Conservation (phyloP, 2,329 filamentous ascomycete genomes). For the Penicillium decumbens region DNA sequence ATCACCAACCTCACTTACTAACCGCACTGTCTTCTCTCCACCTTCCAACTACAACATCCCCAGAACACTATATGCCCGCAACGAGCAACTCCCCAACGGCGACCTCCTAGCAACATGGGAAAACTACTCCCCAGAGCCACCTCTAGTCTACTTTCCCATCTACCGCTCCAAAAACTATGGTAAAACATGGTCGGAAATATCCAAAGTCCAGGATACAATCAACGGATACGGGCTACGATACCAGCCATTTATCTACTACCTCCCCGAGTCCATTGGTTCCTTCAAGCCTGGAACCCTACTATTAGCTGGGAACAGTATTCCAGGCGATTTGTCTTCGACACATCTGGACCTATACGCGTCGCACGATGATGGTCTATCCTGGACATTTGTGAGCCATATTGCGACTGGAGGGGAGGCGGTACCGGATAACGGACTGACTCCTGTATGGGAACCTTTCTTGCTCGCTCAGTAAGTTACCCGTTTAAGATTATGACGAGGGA, state of each 20-base stretch:
- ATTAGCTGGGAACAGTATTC: slow-evolving; percentile 54
- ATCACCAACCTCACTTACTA: background rate
- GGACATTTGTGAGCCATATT: slow-evolving; percentile 64
- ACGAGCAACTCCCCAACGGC: slow-evolving; percentile 43
- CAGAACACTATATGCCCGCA: slow-evolving; percentile 51
- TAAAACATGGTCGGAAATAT: slow-evolving; percentile 59
- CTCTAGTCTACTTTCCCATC: slow-evolving; percentile 52
- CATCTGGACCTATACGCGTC: slow-evolving; percentile 67
- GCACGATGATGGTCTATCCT: slow-evolving; percentile 56
- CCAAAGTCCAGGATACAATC: slow-evolving; percentile 58
- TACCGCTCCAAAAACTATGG: slow-evolving; percentile 51
- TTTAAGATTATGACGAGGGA: too few species aligned
- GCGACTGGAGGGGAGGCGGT: slow-evolving; percentile 59
- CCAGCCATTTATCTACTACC: slow-evolving; percentile 64
- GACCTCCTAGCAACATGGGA: slow-evolving; percentile 53
- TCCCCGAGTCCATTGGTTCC: slow-evolving; percentile 54
- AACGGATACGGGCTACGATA: slow-evolving; percentile 64
- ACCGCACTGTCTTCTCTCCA: slow-evolving; percentile 36
- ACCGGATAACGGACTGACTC: slow-evolving; percentile 61
- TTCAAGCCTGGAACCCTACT: slow-evolving; percentile 62
- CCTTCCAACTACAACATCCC: slow-evolving; percentile 45
- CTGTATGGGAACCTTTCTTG: slow-evolving; percentile 70
- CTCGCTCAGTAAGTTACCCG: slow-evolving; percentile 42
- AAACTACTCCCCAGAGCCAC: slow-evolving; percentile 53
- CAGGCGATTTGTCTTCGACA: slow-evolving; percentile 54